A percentile compares a stretch with the other conserved stretches of the same genome.
Conservation (phyloP, 2,329 filamentous ascomycete genomes). For the Didymella arachidicola region DNA sequence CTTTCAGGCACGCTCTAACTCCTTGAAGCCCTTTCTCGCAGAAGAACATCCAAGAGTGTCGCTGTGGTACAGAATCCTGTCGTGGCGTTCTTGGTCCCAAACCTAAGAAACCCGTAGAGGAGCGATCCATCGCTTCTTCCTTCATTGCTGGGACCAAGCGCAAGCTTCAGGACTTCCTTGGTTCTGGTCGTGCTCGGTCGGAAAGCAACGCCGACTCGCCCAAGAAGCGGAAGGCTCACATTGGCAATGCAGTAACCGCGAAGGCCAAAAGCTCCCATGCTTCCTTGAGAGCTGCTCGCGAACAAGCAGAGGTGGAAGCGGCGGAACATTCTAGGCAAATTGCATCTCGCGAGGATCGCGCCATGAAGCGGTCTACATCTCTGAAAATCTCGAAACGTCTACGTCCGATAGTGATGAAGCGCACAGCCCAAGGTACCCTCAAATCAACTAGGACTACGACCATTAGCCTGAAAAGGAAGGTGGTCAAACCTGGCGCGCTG, state of each 20-base stretch:
- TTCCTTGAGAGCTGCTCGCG: conserved; percentile 31
- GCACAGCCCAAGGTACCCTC: conserved; percentile 22
- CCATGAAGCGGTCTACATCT: conserved; percentile 37
- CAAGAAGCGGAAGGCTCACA: conserved; percentile 42
- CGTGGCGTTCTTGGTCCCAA: conserved; percentile 68
- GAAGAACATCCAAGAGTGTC: conserved; percentile 70
- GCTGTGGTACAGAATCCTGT: conserved; percentile 67
- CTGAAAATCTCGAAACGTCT: conserved; percentile 23
- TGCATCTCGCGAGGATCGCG: conserved; percentile 45
- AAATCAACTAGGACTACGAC: conserved; percentile 34
- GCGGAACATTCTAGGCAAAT: conserved; percentile 40
- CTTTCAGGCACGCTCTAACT: not conserved
- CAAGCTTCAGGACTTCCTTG: conserved; percentile 44
- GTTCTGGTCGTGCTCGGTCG: conserved; percentile 29
- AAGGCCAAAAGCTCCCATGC: conserved; percentile 39
- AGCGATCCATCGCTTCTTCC: conserved; percentile 41
- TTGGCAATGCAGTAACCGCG: conserved; percentile 27
- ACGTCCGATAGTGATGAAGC: conserved; percentile 18
- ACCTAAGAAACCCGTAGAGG: conserved; percentile 57
- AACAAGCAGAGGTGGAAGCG: conserved; percentile 38
- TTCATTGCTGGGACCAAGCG: conserved; percentile 46
- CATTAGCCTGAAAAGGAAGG: conserved; percentile 35
- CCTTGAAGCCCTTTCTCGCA: conserved; percentile 55
- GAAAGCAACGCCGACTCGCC: conserved; percentile 38
- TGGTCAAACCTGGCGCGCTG: conserved; percentile 32